phyloP scores from a whole-genome alignment of 306 rosid species.

The Vachellia collinsii region DNA sequence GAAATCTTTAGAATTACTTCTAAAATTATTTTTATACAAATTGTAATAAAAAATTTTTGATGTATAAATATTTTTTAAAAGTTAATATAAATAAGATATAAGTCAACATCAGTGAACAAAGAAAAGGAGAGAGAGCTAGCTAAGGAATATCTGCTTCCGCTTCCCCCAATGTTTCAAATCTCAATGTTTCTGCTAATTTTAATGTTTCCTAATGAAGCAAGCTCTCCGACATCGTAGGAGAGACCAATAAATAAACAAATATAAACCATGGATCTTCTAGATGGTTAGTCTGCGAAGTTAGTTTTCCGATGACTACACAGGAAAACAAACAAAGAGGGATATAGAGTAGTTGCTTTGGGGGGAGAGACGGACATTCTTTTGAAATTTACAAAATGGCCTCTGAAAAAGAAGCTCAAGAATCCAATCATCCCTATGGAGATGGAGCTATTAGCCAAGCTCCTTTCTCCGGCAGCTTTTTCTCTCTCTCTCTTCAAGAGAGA shows the following conservation, averaged over 20 bases:
- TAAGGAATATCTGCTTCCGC: slow-evolving; percentile 11
- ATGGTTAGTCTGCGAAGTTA: neutral
- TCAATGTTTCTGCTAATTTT: slow-evolving; percentile 17
- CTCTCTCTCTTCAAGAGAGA: neutral
- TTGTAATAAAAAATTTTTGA: too few species aligned
- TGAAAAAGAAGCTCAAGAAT: slow-evolving; percentile 12
- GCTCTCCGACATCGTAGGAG: slow-evolving; percentile 3
- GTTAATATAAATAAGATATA: too few species aligned
- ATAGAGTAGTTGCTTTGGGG: neutral
- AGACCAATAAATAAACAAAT: neutral
- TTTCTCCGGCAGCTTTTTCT: slow-evolving; percentile 6
- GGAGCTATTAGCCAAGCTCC: neutral
- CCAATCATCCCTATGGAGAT: neutral
- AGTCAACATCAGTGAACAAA: slow-evolving; percentile 47
- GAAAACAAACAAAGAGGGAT: neutral
- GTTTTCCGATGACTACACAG: slow-evolving; percentile 5
- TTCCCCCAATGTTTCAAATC: slow-evolving; percentile 27
- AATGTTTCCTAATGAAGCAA: slow-evolving; percentile 7
- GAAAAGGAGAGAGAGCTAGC: slow-evolving; percentile 28
- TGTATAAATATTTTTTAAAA: too few species aligned
- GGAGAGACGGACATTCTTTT: neutral
- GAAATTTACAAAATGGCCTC: neutral
- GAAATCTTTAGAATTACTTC: too few species aligned
- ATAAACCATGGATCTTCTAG: neutral
- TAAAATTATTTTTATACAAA: too few species aligned